These are phyloP conservation scores for Penicillium goetzii DNA, from an alignment of 495 filamentous ascomycete species.

Conservation along the genomic window DNA sequence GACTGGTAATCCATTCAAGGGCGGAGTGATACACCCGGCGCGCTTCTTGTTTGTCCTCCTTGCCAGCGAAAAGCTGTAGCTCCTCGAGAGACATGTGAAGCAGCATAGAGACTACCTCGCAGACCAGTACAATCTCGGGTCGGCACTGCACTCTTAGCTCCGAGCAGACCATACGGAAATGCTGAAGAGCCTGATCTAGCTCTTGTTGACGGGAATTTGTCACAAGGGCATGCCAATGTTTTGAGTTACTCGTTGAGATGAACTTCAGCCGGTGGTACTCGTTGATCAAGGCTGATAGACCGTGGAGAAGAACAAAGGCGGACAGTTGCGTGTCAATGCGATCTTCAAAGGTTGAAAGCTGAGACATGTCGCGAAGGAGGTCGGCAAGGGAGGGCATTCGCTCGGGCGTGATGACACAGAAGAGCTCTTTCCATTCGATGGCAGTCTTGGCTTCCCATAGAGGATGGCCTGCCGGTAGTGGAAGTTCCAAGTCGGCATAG, in stretches of 20 bases:
- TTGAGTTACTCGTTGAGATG: slow-evolving; percentile 44
- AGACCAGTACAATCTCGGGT: slow-evolving; percentile 47
- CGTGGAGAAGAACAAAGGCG: slow-evolving; percentile 57
- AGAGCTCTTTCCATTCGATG: slow-evolving; percentile 58
- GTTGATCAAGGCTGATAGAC: slow-evolving; percentile 60
- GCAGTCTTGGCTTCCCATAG: slow-evolving; percentile 62
- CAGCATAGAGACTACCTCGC: slow-evolving; percentile 61
- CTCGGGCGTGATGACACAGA: slow-evolving; percentile 38
- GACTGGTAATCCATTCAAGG: slow-evolving; percentile 54
- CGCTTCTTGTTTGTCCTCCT: slow-evolving; percentile 64
- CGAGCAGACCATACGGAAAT: slow-evolving; percentile 47
- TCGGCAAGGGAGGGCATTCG: slow-evolving; percentile 54
- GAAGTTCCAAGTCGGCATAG: slow-evolving; percentile 64
- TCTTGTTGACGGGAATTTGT: slow-evolving; percentile 57
- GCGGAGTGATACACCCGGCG: slow-evolving; percentile 55
- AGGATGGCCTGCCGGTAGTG: slow-evolving; percentile 55
- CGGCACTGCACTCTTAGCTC: slow-evolving; percentile 25
- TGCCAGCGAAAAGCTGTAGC: slow-evolving; percentile 65
- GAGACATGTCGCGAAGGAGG: slow-evolving; percentile 54
- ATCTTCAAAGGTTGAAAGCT: slow-evolving; percentile 42
- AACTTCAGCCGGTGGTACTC: slow-evolving; percentile 62
- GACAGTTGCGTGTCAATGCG: slow-evolving; percentile 55
- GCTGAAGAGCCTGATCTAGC: slow-evolving; percentile 46
- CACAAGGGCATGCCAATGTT: slow-evolving; percentile 51
- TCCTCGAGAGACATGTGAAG: slow-evolving; percentile 65